phyloP scores from a whole-genome alignment of 192 early-diverging fungal genomes.

The Coemansia sp. region DNA sequence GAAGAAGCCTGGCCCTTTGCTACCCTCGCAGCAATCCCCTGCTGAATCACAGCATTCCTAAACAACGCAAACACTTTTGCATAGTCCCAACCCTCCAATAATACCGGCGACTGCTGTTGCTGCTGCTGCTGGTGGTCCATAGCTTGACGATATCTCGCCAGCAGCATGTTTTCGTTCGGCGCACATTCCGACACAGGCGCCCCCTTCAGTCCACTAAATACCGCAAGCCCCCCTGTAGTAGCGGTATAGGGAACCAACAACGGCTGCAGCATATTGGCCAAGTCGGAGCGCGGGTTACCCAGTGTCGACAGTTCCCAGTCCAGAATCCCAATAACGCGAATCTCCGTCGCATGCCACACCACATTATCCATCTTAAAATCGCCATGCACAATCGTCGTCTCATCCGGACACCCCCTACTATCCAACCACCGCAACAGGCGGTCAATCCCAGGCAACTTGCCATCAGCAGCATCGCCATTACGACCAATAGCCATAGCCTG shows the following conservation, averaged over 20 bases:
- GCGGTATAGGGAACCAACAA: conserved; percentile 60
- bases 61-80: conserved; percentile 89
- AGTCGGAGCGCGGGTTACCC: conserved; percentile 89
- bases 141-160: conserved; percentile 71
- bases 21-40: conserved; percentile 90
- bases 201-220: conserved; percentile 54
- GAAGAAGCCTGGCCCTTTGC: conserved; percentile 88
- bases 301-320: conserved; percentile 95
- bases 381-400: conserved; percentile 86
- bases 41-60: conserved; percentile 78
- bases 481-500: conserved; percentile 63
- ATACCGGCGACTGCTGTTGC: conserved; percentile 60
- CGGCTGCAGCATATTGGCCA: conserved; percentile 83
- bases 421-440: conserved; percentile 79
- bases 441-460: conserved; percentile 68
- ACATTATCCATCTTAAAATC: conserved; percentile 90
- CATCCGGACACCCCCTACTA: conserved; percentile 68
- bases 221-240: neutral
- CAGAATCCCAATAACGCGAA: conserved; percentile 81
- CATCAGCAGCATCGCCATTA: conserved; percentile 64
- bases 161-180: conserved; percentile 68
- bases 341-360: conserved; percentile 75
- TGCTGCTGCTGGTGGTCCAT: no score
- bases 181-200: conserved; percentile 57
- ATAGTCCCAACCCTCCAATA: conserved; percentile 77